phyloP scores from a whole-genome alignment of 2,329 filamentous ascomycete genomes.

The Mollisiaceae sp. region DNA sequence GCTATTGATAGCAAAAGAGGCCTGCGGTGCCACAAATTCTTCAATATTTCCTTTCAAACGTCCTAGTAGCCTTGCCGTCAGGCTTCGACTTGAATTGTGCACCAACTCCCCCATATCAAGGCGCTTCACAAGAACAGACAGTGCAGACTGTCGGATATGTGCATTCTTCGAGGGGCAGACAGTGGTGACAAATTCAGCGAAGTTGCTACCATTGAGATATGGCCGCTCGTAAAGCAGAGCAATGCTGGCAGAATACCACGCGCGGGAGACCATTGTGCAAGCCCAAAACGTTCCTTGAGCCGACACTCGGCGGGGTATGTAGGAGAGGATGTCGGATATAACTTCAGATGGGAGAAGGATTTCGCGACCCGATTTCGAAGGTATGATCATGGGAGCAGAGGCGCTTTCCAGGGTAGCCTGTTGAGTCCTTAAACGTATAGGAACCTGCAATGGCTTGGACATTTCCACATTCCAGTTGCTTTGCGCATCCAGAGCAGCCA shows the following conservation, averaged over 20 bases:
- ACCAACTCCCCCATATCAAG: slow-evolving; percentile 44
- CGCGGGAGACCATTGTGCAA: slow-evolving; percentile 39
- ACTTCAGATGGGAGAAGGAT: slow-evolving; percentile 42
- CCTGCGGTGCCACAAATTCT: slow-evolving; percentile 43
- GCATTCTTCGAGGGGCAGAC: slow-evolving; percentile 45
- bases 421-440: slow-evolving; percentile 11
- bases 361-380: slow-evolving; percentile 28
- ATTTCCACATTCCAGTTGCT: slow-evolving; percentile 42
- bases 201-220: slow-evolving; percentile 39
- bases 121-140: slow-evolving; percentile 38
- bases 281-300: slow-evolving; percentile 39
- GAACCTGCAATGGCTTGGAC: slow-evolving; percentile 34
- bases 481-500: slow-evolving; percentile 39
- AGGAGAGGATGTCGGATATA: slow-evolving; percentile 40
- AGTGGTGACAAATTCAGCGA: slow-evolving; percentile 40
- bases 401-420: neutral
- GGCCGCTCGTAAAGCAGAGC: slow-evolving; percentile 38
- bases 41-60: slow-evolving; percentile 42
- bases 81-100: slow-evolving; percentile 39
- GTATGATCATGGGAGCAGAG: neutral
- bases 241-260: slow-evolving; percentile 41
- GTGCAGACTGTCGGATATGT: slow-evolving; percentile 40
- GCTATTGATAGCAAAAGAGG: slow-evolving; percentile 43
- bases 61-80: slow-evolving; percentile 42
- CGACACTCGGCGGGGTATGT: slow-evolving; percentile 32